phyloP scores from a whole-genome alignment of 116 monocot genomes.

The Trichopus zeylanicus region DNA sequence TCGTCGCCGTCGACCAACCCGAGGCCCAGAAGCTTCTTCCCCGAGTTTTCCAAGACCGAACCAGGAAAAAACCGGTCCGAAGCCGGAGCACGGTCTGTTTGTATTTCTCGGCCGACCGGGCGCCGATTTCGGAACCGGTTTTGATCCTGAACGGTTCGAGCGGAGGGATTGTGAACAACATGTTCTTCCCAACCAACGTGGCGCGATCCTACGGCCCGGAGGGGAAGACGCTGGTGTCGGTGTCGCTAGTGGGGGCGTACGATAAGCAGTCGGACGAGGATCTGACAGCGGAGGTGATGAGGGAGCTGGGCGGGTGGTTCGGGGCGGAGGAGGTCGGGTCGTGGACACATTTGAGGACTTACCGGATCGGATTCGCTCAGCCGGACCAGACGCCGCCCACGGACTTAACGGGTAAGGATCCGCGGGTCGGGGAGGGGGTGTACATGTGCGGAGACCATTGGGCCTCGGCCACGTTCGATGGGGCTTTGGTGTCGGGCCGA shows the following conservation, averaged over 20 bases:
- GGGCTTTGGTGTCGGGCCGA: conserved; percentile 76
- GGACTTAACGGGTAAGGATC: conserved; percentile 35
- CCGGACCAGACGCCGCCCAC: conserved; percentile 92
- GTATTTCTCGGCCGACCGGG: conserved; percentile 68
- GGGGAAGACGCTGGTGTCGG: conserved; percentile 74
- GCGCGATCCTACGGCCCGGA: conserved; percentile 72
- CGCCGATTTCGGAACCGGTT: conserved; percentile 46
- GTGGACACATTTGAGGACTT: conserved; percentile 75
- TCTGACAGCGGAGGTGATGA: conserved; percentile 45
- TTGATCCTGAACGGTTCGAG: conserved; percentile 84
- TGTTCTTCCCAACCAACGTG: conserved; percentile 85
- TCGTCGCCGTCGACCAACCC: conserved; percentile 75
- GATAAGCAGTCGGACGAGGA: conserved; percentile 45
- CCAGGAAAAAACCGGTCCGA: conserved; percentile 29
- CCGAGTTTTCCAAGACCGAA: not conserved
- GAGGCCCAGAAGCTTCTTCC: conserved; percentile 53
- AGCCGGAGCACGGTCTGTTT: conserved; percentile 81
- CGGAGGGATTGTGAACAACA: conserved; percentile 83
- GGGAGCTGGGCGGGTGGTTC: conserved; percentile 76
- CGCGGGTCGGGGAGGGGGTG: conserved; percentile 40
- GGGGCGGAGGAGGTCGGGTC: conserved; percentile 39
- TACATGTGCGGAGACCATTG: conserved; percentile 83
- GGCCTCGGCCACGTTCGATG: conserved; percentile 83
- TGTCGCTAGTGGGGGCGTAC: conserved; percentile 42
- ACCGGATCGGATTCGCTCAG: conserved; percentile 82